A percentile compares a stretch with the other conserved stretches of the same genome.
Evolutionary conservation across 495 filamentous ascomycete genomes (phyloP).

Genomic region (Neurospora sp.): DNA sequence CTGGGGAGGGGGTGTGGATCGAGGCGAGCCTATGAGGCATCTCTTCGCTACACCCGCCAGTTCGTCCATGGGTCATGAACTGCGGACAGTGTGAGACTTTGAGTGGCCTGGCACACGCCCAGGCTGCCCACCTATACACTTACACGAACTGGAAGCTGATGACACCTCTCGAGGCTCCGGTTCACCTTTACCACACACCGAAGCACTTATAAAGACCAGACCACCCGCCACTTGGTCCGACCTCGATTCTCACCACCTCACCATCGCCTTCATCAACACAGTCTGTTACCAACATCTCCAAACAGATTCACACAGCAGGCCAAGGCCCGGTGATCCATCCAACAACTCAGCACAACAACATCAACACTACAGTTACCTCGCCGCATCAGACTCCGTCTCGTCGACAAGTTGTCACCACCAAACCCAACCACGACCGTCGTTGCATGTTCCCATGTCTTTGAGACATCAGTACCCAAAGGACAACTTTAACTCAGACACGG

Average conservation of each 20-base stretch:
- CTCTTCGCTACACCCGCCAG: background rate
- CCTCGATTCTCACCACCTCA: background rate
- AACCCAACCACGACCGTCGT: background rate
- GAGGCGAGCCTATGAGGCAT: background rate
- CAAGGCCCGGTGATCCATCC: background rate
- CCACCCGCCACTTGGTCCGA: background rate
- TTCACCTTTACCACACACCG: background rate
- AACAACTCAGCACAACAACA: background rate
- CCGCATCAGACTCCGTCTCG: background rate
- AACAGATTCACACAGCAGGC: background rate
- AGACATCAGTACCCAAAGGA: slow-evolving; percentile 21
- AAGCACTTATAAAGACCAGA: background rate
- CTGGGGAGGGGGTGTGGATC: background rate
- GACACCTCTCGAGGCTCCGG: background rate
- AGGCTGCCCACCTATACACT: background rate
- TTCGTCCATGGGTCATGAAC: background rate
- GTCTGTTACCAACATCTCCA: background rate
- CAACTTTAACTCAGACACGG: slow-evolving; percentile 31
- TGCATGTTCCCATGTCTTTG: slow-evolving; percentile 36
- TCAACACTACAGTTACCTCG: background rate
- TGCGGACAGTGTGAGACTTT: background rate
- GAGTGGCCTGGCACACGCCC: background rate
- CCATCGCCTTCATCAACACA: slow-evolving; percentile 1
- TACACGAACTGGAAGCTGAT: background rate
- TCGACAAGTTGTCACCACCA: background rate